phyloP scores from a whole-genome alignment of 495 filamentous ascomycete genomes.

The Physcia stellaris region DNA sequence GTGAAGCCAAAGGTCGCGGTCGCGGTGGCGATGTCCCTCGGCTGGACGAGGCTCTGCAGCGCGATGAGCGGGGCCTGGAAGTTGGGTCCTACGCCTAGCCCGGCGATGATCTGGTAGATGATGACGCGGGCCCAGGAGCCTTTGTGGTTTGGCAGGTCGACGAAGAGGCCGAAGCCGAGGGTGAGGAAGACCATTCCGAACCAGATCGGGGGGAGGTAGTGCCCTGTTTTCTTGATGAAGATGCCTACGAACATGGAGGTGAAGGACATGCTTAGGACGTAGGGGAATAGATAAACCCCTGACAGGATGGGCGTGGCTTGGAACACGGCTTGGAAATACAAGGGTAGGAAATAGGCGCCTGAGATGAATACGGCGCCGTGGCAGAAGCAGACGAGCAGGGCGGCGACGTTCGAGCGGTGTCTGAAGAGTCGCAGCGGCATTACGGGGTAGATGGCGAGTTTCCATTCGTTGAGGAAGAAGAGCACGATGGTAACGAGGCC shows the following conservation, averaged over 20 bases:
- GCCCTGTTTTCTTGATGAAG: conserved; percentile 57
- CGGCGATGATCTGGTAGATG: conserved; percentile 39
- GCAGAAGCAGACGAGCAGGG: conserved; percentile 22
- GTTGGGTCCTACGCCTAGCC: conserved; percentile 40
- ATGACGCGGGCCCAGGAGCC: conserved; percentile 38
- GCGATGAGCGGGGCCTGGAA: conserved; percentile 47
- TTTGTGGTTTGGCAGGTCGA: conserved; percentile 30
- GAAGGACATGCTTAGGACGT: conserved; percentile 55
- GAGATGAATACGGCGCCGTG: conserved; percentile 33
- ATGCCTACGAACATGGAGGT: conserved; percentile 50
- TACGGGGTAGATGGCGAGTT: conserved; percentile 52
- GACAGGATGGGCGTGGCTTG: conserved; percentile 58
- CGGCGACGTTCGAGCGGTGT: conserved; percentile 29
- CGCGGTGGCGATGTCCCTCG: conserved; percentile 37
- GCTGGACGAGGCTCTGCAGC: conserved; percentile 37
- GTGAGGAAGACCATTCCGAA: conserved; percentile 35
- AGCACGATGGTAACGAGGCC: conserved; percentile 39
- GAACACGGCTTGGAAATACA: conserved; percentile 48
- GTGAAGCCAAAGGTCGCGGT: conserved; percentile 39
- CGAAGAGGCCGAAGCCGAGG: conserved; percentile 40
- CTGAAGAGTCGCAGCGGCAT: conserved; percentile 55
- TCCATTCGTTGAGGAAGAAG: conserved; percentile 54
- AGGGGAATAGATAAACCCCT: conserved; percentile 69
- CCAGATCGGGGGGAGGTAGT: conserved; percentile 34
- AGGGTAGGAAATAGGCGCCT: conserved; percentile 35